Evolutionary conservation across 805 yeast genomes (phyloP).

Genomic region (Wickerhamomyces chambardii): DNA sequence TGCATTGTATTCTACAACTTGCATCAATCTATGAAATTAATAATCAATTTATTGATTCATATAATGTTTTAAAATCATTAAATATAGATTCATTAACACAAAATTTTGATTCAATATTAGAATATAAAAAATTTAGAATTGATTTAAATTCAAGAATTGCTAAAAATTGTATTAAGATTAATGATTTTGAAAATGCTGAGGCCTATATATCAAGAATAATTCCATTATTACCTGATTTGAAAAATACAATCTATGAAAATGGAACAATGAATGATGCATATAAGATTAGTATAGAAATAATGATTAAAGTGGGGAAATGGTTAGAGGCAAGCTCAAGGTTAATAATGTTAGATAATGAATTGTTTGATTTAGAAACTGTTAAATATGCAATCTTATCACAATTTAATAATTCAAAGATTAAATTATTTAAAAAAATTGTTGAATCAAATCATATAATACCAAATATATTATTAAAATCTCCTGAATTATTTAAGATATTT

Average conservation of each 20-base stretch:
- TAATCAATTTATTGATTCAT: conserved; percentile 1
- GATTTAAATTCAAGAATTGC: conserved; percentile 11
- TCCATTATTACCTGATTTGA: conserved; percentile 4
- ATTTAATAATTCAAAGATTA: conserved; percentile 5
- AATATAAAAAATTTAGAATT: conserved; percentile 7
- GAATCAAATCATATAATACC: conserved; percentile 3
- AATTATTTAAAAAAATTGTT: conserved; percentile 4
- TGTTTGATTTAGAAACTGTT: conserved; percentile 4
- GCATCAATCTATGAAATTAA: conserved; percentile 6
- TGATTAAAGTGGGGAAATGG: conserved; percentile 13
- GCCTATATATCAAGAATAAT: conserved; percentile 12
- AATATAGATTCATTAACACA: conserved; percentile 9
- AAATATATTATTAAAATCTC: neutral
- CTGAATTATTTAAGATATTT: conserved; percentile 7
- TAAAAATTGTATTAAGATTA: conserved; percentile 4
- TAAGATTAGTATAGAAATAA: conserved; percentile 7
- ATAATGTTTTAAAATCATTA: conserved; percentile 4
- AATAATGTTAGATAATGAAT: conserved; percentile 5
- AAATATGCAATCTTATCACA: conserved; percentile 8
- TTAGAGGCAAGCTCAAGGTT: conserved; percentile 12
- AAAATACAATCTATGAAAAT: neutral
- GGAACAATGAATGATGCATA: conserved; percentile 1
- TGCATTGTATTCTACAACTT: too few species aligned
- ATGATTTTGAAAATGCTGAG: conserved; percentile 12
- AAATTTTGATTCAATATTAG: conserved; percentile 6